Evolutionary conservation across 495 filamentous ascomycete genomes (phyloP).

Genomic region (Aspergillus incahuasiensis): DNA sequence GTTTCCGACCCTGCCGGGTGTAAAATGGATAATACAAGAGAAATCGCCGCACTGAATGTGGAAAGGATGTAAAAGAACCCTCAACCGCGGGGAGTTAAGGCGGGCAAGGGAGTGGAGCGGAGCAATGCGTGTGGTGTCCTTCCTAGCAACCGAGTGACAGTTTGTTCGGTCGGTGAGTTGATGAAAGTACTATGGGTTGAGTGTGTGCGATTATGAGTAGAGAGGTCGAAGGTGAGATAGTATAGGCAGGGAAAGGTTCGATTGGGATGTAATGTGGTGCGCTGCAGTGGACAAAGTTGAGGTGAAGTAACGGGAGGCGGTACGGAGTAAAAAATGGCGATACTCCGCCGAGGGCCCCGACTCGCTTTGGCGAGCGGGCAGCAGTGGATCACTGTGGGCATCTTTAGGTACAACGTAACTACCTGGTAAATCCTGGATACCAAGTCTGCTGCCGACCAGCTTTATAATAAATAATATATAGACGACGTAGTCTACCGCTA

Average conservation of each 20-base stretch:
- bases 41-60: neutral
- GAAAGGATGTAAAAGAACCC: neutral
- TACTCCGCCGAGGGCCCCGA: neutral
- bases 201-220: too few relatives aligned
- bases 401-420: neutral
- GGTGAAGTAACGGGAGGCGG: neutral
- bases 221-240: neutral
- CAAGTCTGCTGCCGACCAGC: too few relatives aligned
- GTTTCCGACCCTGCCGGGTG: neutral
- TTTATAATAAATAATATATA: neutral
- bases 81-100: neutral
- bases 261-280: neutral
- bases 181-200: neutral
- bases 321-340: constrained; percentile 8
- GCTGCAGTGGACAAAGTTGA: neutral
- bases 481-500: too few relatives aligned
- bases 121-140: neutral
- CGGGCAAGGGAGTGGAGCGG: too few relatives aligned
- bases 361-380: constrained; percentile 5
- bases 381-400: neutral
- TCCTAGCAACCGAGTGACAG: neutral
- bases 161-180: neutral
- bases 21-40: neutral
- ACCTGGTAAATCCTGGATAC: neutral
- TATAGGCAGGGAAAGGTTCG: neutral